A percentile compares a stretch with the other conserved stretches of the same genome.
These are phyloP conservation scores for Nidularia sp. DNA, from an alignment of 768 basidiomycete genomes.

Conservation along the genomic window DNA sequence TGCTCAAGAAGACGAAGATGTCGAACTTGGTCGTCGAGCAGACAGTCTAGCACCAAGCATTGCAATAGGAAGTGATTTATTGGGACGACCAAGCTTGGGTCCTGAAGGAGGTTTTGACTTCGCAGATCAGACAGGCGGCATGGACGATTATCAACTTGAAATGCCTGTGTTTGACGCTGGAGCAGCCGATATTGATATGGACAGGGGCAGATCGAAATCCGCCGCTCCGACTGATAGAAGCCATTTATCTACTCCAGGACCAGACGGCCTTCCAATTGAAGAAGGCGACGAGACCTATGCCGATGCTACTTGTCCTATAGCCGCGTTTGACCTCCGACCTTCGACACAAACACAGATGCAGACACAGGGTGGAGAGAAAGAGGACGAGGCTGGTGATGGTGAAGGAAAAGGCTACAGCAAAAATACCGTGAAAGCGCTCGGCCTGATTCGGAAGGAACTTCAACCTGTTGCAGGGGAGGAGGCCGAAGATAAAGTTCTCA, in stretches of 20 bases:
- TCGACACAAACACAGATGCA: conserved; percentile 41
- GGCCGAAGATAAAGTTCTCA: conserved; percentile 53
- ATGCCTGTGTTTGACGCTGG: conserved; percentile 47
- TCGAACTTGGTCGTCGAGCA: conserved; percentile 72
- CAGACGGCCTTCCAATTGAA: conserved; percentile 53
- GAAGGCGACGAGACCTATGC: conserved; percentile 53
- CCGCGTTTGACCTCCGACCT: conserved; percentile 70
- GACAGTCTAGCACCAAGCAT: conserved; percentile 60
- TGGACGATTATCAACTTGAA: conserved; percentile 76
- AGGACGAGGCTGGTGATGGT: conserved; percentile 29
- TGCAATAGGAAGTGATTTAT: conserved; percentile 49
- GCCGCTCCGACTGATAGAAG: conserved; percentile 52
- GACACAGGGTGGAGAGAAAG: conserved; percentile 27
- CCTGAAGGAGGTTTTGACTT: conserved; percentile 58
- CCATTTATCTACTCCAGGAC: conserved; percentile 64
- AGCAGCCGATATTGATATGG: conserved; percentile 26
- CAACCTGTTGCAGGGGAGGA: conserved; percentile 45
- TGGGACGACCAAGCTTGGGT: conserved; percentile 51
- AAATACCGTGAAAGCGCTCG: conserved; percentile 84
- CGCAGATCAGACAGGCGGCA: conserved; percentile 45
- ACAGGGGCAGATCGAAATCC: conserved; percentile 49
- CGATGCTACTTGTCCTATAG: conserved; percentile 72
- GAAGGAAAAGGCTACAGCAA: conserved; percentile 80
- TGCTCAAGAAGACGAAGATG: conserved; percentile 54
- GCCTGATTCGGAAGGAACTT: conserved; percentile 70